Conservation (phyloP, 257 asterid species). For the Plantago ovata region DNA sequence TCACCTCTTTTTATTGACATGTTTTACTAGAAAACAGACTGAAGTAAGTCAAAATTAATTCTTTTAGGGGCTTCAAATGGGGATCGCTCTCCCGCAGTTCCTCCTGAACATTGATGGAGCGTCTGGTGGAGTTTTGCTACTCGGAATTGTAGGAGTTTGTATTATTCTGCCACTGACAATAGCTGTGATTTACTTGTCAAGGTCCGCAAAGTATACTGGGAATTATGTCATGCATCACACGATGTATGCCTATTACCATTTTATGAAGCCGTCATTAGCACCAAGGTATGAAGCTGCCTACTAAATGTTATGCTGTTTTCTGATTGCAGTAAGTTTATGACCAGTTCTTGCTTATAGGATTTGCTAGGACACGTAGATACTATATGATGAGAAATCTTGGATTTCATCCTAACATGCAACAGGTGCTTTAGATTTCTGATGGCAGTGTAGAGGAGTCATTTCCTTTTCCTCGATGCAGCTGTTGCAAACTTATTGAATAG, state of each 20-base stretch:
- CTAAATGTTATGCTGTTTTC: conserved; percentile 11
- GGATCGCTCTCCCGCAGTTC: conserved; percentile 95
- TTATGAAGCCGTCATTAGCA: conserved; percentile 97
- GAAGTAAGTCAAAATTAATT: conserved; percentile 12
- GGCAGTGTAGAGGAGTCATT: too few relatives aligned
- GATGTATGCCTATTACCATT: conserved; percentile 79
- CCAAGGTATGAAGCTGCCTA: conserved; percentile 63
- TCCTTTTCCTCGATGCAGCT: too few relatives aligned
- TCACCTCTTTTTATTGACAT: conserved; percentile 15
- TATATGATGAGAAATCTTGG: too few relatives aligned
- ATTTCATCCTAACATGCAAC: too few relatives aligned
- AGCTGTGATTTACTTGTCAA: conserved; percentile 83
- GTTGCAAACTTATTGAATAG: too few relatives aligned
- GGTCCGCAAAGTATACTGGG: conserved; percentile 95
- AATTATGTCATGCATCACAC: conserved; percentile 98
- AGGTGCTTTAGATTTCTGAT: too few relatives aligned
- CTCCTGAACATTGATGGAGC: conserved; percentile 91
- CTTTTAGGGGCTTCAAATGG: conserved; percentile 90
- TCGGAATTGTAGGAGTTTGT: conserved; percentile 98
- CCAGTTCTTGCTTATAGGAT: conserved; percentile 17
- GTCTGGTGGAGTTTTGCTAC: conserved; percentile 86
- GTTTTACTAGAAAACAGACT: conserved; percentile 19
- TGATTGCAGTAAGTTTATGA: too few relatives aligned
- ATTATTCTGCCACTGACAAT: conserved; percentile 82
- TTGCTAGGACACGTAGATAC: background rate